These are phyloP conservation scores for Verticillium albo-atrum DNA, from an alignment of 2,329 filamentous ascomycete species.

Conservation along the genomic window DNA sequence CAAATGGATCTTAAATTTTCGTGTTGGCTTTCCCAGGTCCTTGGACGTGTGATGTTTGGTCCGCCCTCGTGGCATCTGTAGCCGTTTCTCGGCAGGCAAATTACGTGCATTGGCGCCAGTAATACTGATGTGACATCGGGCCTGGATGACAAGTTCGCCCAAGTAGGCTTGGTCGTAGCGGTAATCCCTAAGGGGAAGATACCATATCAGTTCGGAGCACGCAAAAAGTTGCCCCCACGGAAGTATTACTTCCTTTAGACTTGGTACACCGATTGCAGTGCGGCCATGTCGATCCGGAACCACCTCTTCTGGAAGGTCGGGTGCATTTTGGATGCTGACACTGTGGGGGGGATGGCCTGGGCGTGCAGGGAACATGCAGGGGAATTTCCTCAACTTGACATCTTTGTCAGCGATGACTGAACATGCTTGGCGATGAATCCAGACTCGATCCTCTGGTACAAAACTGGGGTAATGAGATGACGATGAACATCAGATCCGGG, in stretches of 20 bases:
- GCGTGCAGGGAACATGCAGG: neutral
- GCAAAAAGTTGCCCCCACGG: neutral
- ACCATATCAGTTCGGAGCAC: neutral
- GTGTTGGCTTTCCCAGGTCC: neutral
- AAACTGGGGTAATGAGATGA: neutral
- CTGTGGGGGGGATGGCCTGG: neutral
- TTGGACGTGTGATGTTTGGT: neutral
- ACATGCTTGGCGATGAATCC: neutral
- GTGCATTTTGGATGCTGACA: neutral
- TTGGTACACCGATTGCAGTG: neutral
- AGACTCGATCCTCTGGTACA: neutral
- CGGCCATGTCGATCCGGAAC: neutral
- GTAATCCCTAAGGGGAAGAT: neutral
- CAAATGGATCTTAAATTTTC: neutral
- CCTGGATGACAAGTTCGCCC: neutral
- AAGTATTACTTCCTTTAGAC: neutral
- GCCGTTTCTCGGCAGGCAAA: neutral
- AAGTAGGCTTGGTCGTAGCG: no score
- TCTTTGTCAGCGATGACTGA: neutral
- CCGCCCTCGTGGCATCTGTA: neutral
- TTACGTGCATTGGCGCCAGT: neutral
- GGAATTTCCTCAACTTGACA: neutral
- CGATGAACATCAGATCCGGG: neutral
- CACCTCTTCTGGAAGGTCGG: neutral
- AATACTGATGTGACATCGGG: neutral